Base-by-base conservation (phyloP, 148 eudicot species). In the Chenopodium suecicum region DNA sequence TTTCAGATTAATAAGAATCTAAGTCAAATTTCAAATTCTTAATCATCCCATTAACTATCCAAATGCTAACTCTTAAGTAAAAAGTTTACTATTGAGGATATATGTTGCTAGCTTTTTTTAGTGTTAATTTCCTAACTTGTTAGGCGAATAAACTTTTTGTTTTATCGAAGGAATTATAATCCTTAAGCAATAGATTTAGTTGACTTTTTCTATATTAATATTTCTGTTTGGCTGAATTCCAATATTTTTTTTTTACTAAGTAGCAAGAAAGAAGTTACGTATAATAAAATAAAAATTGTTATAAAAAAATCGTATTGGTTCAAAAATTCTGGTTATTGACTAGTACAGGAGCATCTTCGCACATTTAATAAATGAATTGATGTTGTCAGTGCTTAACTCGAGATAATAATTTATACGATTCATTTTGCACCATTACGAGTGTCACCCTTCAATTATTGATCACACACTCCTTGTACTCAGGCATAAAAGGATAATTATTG, bases 361-460 rank as follows among this genome's bases (percentile, higher is more conserved):
- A 29, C 9, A 66, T 31, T 62, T 13, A 62, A 25, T 41, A 63
- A 60, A 74, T 32, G 17, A 46, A 48, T 63, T 29, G 46, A 27
- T 67, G 63, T 56, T 77, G 81, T 80, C 80, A 80, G 81, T 80
- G 83, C 80, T 44, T 75, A 77, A 83, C 82, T 83, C 85, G 75
- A 83, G 79, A 69, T 11, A 56, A 67, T 76, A 56, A 70, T 60
- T 76, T 76, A 80, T 84, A 80, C 77, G 80, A 80, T 79, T 80
- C 47, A 79, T 58, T 62, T 62, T 32, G n/a, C 75, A 67, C 75
- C 85, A 70, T 79, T 83, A 72, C 74, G 47, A 46, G 41, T 64
- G 22, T 34, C 73, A 74, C 79, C 1, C 68, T n/a, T 75, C 86
- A 80, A 84, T 80, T 29, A 84, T 84, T 84, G 83, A 70, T 84